Base-by-base conservation (phyloP, 768 basidiomycete species). In the Coprinopsis sp. region DNA sequence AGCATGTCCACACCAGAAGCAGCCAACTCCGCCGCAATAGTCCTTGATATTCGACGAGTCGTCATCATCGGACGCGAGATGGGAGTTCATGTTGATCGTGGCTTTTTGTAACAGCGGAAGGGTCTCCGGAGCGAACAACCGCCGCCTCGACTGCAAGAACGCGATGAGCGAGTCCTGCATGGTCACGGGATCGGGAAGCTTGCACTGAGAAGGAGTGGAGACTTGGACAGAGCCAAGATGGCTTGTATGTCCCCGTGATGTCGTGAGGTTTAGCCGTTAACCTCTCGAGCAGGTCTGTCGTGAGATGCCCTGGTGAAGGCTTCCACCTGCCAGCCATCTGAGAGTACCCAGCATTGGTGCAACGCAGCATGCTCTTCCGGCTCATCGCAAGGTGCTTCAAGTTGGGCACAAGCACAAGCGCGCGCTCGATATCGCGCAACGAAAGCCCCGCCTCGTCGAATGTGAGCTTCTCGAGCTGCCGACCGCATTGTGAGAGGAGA, bases 121-220 rank as follows among this genome's bases (percentile, higher is more conserved):
- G 40, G 24, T 42, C 7, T 10, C 34, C 10, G 8, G 18, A 5
- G 6, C 6, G 40, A 24, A 6, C 25, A 42, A 30, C 7, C 30
- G 18, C 11, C 40, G 8, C 18, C 40, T 6, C 40, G 14, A 29
- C 18, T 30, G 7, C 5, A 42, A 7, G 27, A 42, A 42, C 40
- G 27, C 40, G 40, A 42, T 42, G 25, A 42, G 40, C 24, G 40
- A 14, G 40, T 30, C 40, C 19, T 42, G 40, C 40, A 42, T 42
- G 6, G 4, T 4, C 6, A 42, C 18, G 4, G 25, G 40, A 4
- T 24, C 40, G 8, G 40, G 11, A 6, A 42, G 24, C 22, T 29
- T 42, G 40, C 40, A 28, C 6, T n/a, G 40, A 42, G 27, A 42
- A 42, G 6, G 40, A 42, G 6, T 28, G n/a, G 13, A 42, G 27